phyloP scores from a whole-genome alignment of 768 basidiomycete genomes.

The Rhodotorula paludigena region DNA sequence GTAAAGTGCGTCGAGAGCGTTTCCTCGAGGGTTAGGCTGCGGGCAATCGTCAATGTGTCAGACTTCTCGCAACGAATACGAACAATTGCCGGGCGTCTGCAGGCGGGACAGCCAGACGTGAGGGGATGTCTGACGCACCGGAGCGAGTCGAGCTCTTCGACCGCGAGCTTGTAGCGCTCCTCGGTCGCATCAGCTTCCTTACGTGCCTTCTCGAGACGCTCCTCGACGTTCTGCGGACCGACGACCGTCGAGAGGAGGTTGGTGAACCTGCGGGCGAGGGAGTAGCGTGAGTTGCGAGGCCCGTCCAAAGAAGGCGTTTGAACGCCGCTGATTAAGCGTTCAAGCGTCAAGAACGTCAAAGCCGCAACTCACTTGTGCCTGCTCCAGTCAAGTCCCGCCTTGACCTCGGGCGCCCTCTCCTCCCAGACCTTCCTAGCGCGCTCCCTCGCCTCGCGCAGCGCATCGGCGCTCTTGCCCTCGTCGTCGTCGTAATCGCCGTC shows the following conservation, averaged over 20 bases:
- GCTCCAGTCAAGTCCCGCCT: conserved; percentile 30
- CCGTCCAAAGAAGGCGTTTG: too few species aligned
- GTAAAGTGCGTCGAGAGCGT: conserved; percentile 26
- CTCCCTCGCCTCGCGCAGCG: not conserved
- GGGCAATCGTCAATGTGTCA: not conserved
- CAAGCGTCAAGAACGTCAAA: too few species aligned
- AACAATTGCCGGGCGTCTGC: too few species aligned
- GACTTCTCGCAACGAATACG: not conserved
- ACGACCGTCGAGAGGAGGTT: conserved; percentile 23
- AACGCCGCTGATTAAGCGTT: too few species aligned
- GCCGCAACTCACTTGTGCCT: conserved; percentile 32
- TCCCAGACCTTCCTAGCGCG: conserved; percentile 12
- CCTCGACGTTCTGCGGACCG: conserved; percentile 20
- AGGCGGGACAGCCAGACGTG: too few species aligned
- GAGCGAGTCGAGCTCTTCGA: conserved; percentile 15
- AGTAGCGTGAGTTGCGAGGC: not conserved
- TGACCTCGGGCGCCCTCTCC: conserved; percentile 18
- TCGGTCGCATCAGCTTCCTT: conserved; percentile 19
- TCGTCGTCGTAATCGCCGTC: not conserved
- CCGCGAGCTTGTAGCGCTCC: conserved; percentile 20
- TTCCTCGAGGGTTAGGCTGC: conserved; percentile 33
- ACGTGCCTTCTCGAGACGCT: not conserved
- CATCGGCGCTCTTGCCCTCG: not conserved
- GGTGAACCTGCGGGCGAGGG: conserved; percentile 18
- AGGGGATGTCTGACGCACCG: conserved; percentile 16